Evolutionary conservation across 768 basidiomycete genomes (phyloP), one percentile per base, ranked within the genome.

Genomic region (Termitomyces sp.): DNA sequence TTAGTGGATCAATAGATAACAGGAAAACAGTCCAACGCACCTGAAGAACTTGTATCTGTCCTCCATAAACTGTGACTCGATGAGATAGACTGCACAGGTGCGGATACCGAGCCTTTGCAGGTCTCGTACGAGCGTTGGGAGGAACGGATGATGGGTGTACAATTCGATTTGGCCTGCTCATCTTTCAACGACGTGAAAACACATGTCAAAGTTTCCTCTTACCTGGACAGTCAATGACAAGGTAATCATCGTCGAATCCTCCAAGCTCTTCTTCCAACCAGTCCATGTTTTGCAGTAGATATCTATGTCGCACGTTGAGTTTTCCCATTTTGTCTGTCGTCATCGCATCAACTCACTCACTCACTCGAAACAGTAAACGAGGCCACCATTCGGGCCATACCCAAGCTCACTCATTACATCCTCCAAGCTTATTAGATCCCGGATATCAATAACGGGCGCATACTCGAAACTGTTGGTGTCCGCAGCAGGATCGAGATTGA

Each of bases 1-100:
- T 35, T 17, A 26, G 7, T n/a, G 42, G 38, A 47, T 26, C 44
- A 19, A 21, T 23, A 19, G 9, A 42, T 21, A 23, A 19, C 26
- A 17, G 51, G 14, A 31, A 53, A 56, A 44, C 56, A 26, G 23
- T 31, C 51, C 33, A 46, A 43, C 62, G 35, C 49, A 87, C 91
- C 89, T 89, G 73, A 99, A 99, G 73, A 97, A 99, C 67, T 99
- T 99, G 71, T 94, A 91, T 62, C 90, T 88, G 71, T 99, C 97
- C 72, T 99, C 97, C 94, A 98, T 98, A 73, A 99, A 99, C 64
- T 99, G 97, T 0, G 92, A 94, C 67, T 99, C 97, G 60, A 99
- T 85, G 42, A 99, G 82, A 68, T 98, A 99, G 31, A 84, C 85
- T 3, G 91, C 91, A 64, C 88, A 92, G n/a, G 84, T 85, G 56